Evolutionary conservation across 1,139 yeast species (phyloP), one percentile per base, ranked within the genome.

Genomic region (Lodderomyces elongisporus): DNA sequence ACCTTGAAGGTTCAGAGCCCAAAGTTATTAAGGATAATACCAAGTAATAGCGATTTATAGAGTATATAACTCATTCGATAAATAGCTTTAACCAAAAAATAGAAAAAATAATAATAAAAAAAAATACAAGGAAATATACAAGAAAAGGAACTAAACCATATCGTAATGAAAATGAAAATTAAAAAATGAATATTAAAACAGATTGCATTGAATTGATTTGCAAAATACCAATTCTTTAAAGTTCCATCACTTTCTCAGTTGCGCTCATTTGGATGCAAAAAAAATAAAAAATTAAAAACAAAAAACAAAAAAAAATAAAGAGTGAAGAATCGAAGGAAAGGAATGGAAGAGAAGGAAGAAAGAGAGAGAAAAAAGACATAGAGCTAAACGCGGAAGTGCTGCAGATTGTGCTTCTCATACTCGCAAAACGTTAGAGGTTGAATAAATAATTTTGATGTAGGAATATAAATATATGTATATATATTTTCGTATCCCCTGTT

Each of bases 1-100:
- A 36, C 13, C 43, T 54, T 23, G 51, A 51, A 9, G 41, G 40
- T 17, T 26, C 36, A 9, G 35, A 34, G 15, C 31, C 32, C 16
- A 15, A 28, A 16, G 27, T 27, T 13, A 16, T 32, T 10, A 33
- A 38, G 22, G 25, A 33, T 7, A 34, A 34, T n/a, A n/a, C n/a
- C n/a, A n/a, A n/a, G n/a, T n/a, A n/a, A n/a, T n/a, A n/a, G n/a
- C n/a, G n/a, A n/a, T n/a, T 17, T 16, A 23, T 5, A 5, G 5
- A 23, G 13, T 23, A 10, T 23, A 23, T 5, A n/a, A 23, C n/a
- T 9, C n/a, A 23, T 23, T 23, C n/a, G n/a, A n/a, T n/a, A n/a
- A n/a, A n/a, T n/a, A n/a, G n/a, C n/a, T n/a, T n/a, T n/a, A n/a
- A n/a, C n/a, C n/a, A n/a, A n/a, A n/a, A n/a, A 25, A 25, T 12